Conservation (phyloP, 2,329 filamentous ascomycete genomes). For the Sporothrix variecibatus region DNA sequence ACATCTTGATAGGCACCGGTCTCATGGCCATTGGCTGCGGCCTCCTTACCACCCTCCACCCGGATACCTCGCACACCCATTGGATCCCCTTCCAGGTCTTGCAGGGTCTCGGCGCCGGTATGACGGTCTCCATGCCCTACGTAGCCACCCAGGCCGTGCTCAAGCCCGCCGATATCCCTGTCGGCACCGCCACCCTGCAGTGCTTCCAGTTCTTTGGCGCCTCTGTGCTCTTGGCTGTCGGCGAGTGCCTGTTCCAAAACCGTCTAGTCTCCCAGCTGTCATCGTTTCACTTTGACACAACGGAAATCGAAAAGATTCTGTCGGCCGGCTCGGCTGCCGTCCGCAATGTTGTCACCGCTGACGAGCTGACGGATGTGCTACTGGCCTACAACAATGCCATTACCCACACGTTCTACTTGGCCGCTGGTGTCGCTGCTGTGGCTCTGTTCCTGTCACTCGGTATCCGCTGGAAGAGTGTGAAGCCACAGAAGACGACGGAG, state of each 20-base stretch:
- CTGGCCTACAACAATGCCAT: conserved; percentile 15
- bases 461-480: conserved; percentile 7
- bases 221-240: conserved; percentile 49
- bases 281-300: not conserved
- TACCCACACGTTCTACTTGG: conserved; percentile 12
- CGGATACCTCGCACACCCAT: conserved; percentile 46
- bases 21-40: conserved; percentile 49
- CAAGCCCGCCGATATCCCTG: conserved; percentile 48
- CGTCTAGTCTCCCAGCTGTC: conserved; percentile 46
- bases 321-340: conserved; percentile 7
- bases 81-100: conserved; percentile 62
- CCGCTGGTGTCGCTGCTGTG: not conserved
- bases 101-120: conserved; percentile 48
- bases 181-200: conserved; percentile 51
- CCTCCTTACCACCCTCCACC: conserved; percentile 53
- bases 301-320: not conserved
- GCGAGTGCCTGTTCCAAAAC: conserved; percentile 68
- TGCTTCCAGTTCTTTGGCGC: conserved; percentile 67
- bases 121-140: conserved; percentile 49
- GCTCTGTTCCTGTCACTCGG: not conserved
- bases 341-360: conserved; percentile 8
- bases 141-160: conserved; percentile 55
- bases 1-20: conserved; percentile 41
- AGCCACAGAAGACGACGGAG: not conserved
- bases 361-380: not conserved